Conservation (phyloP, 2,329 filamentous ascomycete genomes). For the Ascochyta rabiei region DNA sequence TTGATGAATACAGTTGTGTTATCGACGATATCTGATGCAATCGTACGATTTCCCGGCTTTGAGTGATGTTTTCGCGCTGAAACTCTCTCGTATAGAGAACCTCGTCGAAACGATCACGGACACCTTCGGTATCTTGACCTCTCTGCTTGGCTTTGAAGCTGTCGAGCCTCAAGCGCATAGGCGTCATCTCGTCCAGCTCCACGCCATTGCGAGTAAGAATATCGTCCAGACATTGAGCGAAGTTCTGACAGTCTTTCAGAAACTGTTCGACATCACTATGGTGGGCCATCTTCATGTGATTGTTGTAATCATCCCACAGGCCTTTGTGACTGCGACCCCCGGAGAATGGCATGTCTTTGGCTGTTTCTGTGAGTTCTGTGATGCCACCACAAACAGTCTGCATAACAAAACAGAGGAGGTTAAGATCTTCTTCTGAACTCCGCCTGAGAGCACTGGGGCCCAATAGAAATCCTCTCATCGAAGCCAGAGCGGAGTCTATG, state of each 20-base stretch:
- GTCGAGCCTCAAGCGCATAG: constrained; percentile 27
- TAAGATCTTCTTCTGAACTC: constrained; percentile 28
- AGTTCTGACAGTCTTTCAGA: constrained; percentile 31
- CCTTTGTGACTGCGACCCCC: constrained; percentile 2
- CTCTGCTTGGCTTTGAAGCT: constrained; percentile 29
- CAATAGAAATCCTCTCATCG: constrained; percentile 23
- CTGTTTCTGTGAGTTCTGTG: constrained; percentile 26
- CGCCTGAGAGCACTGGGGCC: constrained; percentile 12
- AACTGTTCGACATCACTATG: constrained; percentile 23
- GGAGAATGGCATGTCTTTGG: constrained; percentile 6
- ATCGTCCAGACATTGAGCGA: constrained; percentile 28
- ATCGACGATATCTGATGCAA: constrained; percentile 37
- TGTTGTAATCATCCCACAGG: constrained; percentile 37
- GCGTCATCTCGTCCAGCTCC: constrained; percentile 27
- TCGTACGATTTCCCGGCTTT: constrained; percentile 24
- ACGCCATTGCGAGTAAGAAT: constrained; percentile 20
- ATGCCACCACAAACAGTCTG: constrained; percentile 30
- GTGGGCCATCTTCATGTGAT: constrained; percentile 25
- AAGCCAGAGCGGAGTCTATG: constrained; percentile 22
- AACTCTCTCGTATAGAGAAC: constrained; percentile 34
- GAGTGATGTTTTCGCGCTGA: constrained; percentile 19
- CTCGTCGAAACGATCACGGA: constrained; percentile 31
- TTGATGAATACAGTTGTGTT: constrained; percentile 33
- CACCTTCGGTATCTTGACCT: constrained; percentile 18
- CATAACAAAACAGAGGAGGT: constrained; percentile 34